Evolutionary conservation across 306 rosid genomes (phyloP), one percentile per base, ranked within the genome.

Genomic region (Vigna angularis): DNA sequence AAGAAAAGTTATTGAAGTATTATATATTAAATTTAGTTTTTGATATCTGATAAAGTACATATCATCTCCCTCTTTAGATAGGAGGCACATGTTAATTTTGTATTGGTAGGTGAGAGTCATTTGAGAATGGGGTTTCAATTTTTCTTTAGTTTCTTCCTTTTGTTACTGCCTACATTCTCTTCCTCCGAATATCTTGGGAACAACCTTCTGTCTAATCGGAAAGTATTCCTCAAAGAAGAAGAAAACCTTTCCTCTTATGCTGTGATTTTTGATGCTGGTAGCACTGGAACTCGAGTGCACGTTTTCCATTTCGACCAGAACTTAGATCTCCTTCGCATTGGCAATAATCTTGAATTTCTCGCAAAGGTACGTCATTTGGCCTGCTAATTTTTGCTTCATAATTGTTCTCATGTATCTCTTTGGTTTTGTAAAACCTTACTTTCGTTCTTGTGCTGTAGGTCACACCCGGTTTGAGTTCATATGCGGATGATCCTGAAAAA

Each of bases 221-320:
- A 92, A 79, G 76, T 87, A 1, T 49, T 85, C 16, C 75, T 71
- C 13, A 75, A 76, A 58, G 65, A 61, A 51, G 62, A 61, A 51
- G 62, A 74, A 68, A n/a, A 38, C 20, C 2, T 72, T 7, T 38
- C 76, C 61, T 78, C 90, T 26, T 93, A 72, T 20, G 94, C 93
- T 18, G 98, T 89, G 4, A 85, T 93, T 9, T 87, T 93, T 68
- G 98, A 93, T 74, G 98, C 96, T 44, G 96, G 96, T 16, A 93
- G 98, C 84, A 89, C 96, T 15, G 96, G 98, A 2, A 89, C 87
- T 62, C 96, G 98, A 13, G 87, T 93, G 5, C 96, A 93, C 66
- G 98, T 91, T 56, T 93, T 82, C 81, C 77, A 82, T 53, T 91
- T 93, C 40, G 90, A 93, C 38, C 84, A 80, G 4, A 75, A 79